A percentile compares a stretch with the other conserved stretches of the same genome.
Evolutionary conservation across 768 basidiomycete species (phyloP).

Genomic region (Chalciporus chontae): DNA sequence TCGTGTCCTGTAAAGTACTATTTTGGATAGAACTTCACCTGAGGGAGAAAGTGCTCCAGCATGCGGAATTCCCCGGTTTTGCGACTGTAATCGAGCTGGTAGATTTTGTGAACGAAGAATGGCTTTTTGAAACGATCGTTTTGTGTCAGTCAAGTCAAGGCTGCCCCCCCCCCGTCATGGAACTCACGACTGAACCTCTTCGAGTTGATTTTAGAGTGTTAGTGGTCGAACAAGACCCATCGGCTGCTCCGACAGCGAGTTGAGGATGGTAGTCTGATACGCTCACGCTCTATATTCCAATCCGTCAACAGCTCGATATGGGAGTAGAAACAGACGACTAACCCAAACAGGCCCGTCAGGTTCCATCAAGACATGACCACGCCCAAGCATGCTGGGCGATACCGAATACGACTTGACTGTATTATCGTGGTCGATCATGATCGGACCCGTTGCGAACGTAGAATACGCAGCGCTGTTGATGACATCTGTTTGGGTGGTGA

Average conservation of each 20-base stretch:
- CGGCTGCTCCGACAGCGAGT: constrained; percentile 75
- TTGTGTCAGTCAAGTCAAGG: not conserved
- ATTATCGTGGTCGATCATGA: constrained; percentile 83
- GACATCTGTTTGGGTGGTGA: constrained; percentile 53
- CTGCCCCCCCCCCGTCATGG: not conserved
- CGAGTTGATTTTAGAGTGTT: constrained; percentile 66
- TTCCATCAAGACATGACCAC: constrained; percentile 68
- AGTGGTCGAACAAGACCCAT: constrained; percentile 77
- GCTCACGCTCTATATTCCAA: constrained; percentile 51
- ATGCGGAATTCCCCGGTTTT: constrained; percentile 74
- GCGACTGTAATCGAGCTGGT: constrained; percentile 84
- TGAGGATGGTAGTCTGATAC: constrained; percentile 88
- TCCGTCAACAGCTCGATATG: not conserved
- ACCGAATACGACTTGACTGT: constrained; percentile 72
- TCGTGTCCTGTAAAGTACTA: not conserved
- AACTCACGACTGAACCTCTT: constrained; percentile 67
- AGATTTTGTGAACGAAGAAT: constrained; percentile 75
- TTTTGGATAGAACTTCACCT: too few relatives aligned
- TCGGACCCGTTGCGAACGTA: constrained; percentile 60
- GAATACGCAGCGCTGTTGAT: constrained; percentile 68
- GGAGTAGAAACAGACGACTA: constrained; percentile 19
- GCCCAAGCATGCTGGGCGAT: constrained; percentile 68
- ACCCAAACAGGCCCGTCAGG: constrained; percentile 86
- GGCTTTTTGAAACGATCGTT: constrained; percentile 46
- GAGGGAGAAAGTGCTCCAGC: constrained; percentile 82